Conservation (phyloP, 2,329 filamentous ascomycete genomes). For the Colletotrichum orbiculare region DNA sequence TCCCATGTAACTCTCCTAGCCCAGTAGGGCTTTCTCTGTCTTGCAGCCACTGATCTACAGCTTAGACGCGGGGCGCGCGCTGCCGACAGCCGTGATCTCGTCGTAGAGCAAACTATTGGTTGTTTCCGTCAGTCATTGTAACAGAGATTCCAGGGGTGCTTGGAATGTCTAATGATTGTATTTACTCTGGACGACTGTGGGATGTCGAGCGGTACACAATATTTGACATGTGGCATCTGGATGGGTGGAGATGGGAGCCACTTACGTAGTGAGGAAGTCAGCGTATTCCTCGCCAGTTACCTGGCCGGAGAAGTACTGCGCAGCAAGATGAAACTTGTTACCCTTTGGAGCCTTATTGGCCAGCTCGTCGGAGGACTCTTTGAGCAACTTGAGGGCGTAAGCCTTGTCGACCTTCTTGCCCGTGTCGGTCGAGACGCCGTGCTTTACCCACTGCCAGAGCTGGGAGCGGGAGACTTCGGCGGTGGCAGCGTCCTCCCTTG, state of each 20-base stretch:
- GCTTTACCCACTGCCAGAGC: conserved; percentile 94
- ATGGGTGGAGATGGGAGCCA: conserved; percentile 34
- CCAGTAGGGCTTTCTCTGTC: too few relatives aligned
- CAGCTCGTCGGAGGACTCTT: conserved; percentile 85
- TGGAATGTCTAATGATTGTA: too few relatives aligned
- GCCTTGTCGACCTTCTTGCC: conserved; percentile 94
- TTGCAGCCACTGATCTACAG: conserved; percentile 54
- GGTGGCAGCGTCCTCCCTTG: conserved; percentile 90
- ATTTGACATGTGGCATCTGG: not conserved
- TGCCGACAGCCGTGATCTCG: conserved; percentile 82
- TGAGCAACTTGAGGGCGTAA: conserved; percentile 86
- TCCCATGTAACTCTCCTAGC: too few relatives aligned
- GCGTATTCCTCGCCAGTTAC: conserved; percentile 98
- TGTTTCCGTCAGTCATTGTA: too few relatives aligned
- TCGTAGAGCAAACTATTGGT: conserved; percentile 79
- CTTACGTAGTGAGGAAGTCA: conserved; percentile 90
- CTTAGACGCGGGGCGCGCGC: conserved; percentile 70
- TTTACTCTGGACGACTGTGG: not conserved
- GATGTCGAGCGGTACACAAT: not conserved
- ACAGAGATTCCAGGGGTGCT: too few relatives aligned
- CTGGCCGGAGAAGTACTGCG: conserved; percentile 91
- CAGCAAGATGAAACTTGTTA: conserved; percentile 91
- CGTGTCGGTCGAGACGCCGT: conserved; percentile 80
- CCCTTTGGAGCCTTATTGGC: conserved; percentile 81
- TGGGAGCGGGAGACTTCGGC: conserved; percentile 95